Evolutionary conservation across 1,284 basidiomycete species (phyloP), one percentile per base, ranked within the genome.

Genomic region (Marasmius tenuissimus): DNA sequence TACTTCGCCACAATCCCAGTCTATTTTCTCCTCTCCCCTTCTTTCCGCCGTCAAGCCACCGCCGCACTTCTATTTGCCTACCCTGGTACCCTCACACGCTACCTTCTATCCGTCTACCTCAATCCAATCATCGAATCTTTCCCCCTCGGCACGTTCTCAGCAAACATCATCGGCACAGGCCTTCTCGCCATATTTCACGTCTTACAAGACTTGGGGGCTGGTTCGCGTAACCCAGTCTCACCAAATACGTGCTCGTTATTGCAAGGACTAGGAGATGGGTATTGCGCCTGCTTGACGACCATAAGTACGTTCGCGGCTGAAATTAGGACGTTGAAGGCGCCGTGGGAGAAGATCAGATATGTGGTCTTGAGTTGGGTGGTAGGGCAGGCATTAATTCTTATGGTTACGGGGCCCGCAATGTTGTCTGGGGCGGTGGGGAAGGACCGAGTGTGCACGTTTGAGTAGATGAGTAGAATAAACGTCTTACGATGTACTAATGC

Each of bases 231-330:
- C 22, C 79, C 82, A 1, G 75, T 81, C 18, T 83, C 82, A 2
- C 70, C 73, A 39, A 76, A 79, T 63, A 79, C 84, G 48, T 97
- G 95, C 70, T 82, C 85, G 42, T 79, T 93, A 18, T 74, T 97
- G 52, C 88, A 92, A 71, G 94, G 93, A 0, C 76, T 99, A 34
- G 81, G 84, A 38, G 93, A 98, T 70, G 97, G 97, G 2, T 98
- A 96, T 71, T 98, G 96, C 71, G 97, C 96, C 8, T 96, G 94
- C 75, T 79, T 99, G 66, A 96, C 91, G 4, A 99, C 97, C 0
- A 85, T 99, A 64, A 96, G 93, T 75, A 99, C 96, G 11, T 97
- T 98, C 72, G 91, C 88, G 1, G 88, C 89, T 3, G 97, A 99
- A 73, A 75, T 94, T 38, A 75, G 81, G 7, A 83, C 84, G 3